Percentiles rank a stretch among this genome's conserved stretches.
These are phyloP conservation scores for Boletales sp. DNA, from an alignment of 768 basidiomycete genomes.

Conservation along the genomic window DNA sequence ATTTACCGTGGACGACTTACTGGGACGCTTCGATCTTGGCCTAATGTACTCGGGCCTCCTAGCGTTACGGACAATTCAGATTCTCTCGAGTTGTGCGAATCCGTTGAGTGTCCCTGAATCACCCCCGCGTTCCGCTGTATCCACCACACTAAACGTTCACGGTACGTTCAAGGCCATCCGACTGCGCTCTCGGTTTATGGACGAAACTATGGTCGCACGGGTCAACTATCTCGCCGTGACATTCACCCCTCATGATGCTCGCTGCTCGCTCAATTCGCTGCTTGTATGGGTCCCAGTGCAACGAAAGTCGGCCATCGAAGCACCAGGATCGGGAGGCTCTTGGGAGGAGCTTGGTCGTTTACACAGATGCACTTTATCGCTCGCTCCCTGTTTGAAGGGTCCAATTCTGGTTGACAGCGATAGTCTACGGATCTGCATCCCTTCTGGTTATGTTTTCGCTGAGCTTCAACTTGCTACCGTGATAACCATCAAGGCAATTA, in stretches of 20 bases:
- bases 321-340: constrained; percentile 30
- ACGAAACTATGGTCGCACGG: constrained; percentile 43
- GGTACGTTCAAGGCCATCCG: constrained; percentile 44
- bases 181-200: constrained; percentile 44
- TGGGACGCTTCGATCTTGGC: constrained; percentile 53
- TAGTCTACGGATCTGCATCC: constrained; percentile 72
- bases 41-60: constrained; percentile 70
- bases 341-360: constrained; percentile 79
- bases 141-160: constrained; percentile 24
- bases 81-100: constrained; percentile 29
- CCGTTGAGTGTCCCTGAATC: constrained; percentile 15
- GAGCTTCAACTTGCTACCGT: constrained; percentile 71
- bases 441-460: constrained; percentile 70
- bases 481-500: constrained; percentile 67
- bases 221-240: constrained; percentile 23
- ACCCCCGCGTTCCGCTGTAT: constrained; percentile 14
- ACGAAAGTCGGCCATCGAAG: constrained; percentile 32
- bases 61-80: constrained; percentile 50
- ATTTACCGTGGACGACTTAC: constrained; percentile 50
- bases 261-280: constrained; percentile 40
- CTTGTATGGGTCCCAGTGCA: constrained; percentile 56
- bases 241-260: constrained; percentile 16
- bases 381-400: constrained; percentile 27
- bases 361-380: constrained; percentile 45
- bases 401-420: constrained; percentile 55